Conservation (phyloP, 106 monocot species). For the Allium cepa region DNA sequence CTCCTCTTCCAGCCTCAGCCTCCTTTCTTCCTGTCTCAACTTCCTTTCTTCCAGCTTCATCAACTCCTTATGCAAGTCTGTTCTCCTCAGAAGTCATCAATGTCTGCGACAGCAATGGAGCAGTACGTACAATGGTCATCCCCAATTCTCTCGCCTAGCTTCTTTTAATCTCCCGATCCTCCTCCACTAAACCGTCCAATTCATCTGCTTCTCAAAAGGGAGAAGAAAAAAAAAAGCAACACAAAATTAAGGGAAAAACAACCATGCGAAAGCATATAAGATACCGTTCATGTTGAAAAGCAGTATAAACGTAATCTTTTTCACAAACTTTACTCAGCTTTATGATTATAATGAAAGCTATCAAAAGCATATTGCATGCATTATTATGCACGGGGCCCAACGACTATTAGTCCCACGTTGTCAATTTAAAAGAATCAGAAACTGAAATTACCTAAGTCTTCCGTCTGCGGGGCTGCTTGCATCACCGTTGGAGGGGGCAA, state of each 20-base stretch:
- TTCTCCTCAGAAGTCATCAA: constrained; percentile 74
- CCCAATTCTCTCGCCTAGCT: constrained; percentile 31
- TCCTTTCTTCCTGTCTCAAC: constrained; percentile 53
- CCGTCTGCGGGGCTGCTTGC: not conserved
- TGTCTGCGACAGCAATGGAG: constrained; percentile 54
- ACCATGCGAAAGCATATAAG: not conserved
- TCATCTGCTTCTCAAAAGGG: constrained; percentile 1
- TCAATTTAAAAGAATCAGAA: not conserved
- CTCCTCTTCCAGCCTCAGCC: not conserved
- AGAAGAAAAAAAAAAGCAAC: not conserved
- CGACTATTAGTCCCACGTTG: not conserved
- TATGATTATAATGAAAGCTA: not conserved
- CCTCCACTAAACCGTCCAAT: constrained; percentile 28
- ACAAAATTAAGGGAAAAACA: not conserved
- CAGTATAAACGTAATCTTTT: not conserved
- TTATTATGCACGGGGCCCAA: not conserved
- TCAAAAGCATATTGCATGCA: not conserved
- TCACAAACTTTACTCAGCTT: not conserved
- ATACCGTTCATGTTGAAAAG: not conserved
- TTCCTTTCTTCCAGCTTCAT: constrained; percentile 74
- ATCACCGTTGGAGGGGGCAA: not conserved
- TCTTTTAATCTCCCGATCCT: constrained; percentile 21
- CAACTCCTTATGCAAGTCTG: constrained; percentile 64
- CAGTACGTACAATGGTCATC: constrained; percentile 53
- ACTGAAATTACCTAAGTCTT: not conserved